These are phyloP conservation scores for Drosera spatulata DNA, from an alignment of 179 eudicot genomes.

Conservation along the genomic window DNA sequence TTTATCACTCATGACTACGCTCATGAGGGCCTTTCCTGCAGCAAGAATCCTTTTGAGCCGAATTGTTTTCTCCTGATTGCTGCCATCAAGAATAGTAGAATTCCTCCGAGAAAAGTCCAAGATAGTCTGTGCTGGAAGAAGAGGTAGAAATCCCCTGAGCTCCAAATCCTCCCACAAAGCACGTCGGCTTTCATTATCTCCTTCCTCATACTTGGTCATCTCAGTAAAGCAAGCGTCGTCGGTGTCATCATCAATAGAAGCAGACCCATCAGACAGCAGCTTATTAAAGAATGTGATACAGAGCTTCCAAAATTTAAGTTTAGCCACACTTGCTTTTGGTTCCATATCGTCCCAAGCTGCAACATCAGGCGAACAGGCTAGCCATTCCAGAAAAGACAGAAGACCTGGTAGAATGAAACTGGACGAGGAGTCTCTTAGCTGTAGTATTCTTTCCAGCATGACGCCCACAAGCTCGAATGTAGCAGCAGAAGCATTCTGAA, in stretches of 20 bases:
- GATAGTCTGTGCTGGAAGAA: constrained; percentile 71
- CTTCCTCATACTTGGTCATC: constrained; percentile 78
- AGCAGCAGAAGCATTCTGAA: constrained; percentile 65
- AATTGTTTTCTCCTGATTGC: constrained; percentile 49
- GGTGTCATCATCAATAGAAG: constrained; percentile 33
- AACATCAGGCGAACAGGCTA: constrained; percentile 71
- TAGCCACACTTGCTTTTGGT: constrained; percentile 52
- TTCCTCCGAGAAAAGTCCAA: constrained; percentile 80
- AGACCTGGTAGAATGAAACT: constrained; percentile 83
- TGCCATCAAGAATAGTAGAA: constrained; percentile 45
- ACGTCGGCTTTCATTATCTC: constrained; percentile 46
- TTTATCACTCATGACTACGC: constrained; percentile 50
- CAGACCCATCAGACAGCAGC: constrained; percentile 42
- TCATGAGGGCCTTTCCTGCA: constrained; percentile 75
- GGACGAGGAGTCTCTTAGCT: constrained; percentile 59
- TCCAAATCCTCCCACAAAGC: constrained; percentile 89
- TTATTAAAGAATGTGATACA: constrained; percentile 57
- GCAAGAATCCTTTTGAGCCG: constrained; percentile 81
- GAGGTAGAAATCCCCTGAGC: constrained; percentile 83
- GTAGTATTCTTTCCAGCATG: constrained; percentile 55
- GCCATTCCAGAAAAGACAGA: constrained; percentile 88
- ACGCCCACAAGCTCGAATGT: constrained; percentile 68
- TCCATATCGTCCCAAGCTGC: constrained; percentile 49
- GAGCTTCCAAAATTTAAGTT: constrained; percentile 63
- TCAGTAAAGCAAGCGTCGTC: constrained; percentile 70